Conservation (phyloP, 2,329 filamentous ascomycete genomes). For the Trichoderma arundinaceum region DNA sequence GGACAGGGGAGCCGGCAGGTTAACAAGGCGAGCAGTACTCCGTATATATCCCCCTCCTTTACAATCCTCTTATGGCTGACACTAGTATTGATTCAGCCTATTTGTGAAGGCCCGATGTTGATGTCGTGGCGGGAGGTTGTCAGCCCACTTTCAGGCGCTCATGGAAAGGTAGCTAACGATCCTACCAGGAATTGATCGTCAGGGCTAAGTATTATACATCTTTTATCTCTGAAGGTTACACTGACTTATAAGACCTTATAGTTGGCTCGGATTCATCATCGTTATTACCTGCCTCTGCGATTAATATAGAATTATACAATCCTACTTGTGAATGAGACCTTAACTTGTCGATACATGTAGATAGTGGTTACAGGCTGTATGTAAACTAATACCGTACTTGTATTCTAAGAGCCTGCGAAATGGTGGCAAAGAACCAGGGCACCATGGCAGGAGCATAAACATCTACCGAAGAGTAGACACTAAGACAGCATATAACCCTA, state of each 20-base stretch:
- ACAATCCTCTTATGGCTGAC: not conserved
- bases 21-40: not conserved
- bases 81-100: conserved; percentile 1
- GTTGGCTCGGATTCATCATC: not conserved
- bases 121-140: not conserved
- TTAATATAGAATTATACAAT: not conserved
- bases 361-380: not conserved
- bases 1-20: not conserved
- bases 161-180: not conserved
- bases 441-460: not conserved
- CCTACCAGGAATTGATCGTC: not conserved
- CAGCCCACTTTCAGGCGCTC: not conserved
- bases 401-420: not conserved
- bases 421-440: not conserved
- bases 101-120: not conserved
- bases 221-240: not conserved
- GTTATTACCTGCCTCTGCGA: not conserved
- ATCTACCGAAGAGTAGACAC: not conserved
- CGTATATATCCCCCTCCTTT: not conserved
- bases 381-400: not conserved
- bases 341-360: not conserved
- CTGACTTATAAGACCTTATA: not conserved
- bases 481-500: not conserved
- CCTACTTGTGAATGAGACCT: not conserved
- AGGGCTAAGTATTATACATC: not conserved